A percentile compares a stretch with the other conserved stretches of the same genome.
Conservation (phyloP, 176 grass and related monocot genomes). For the Rhipidocladum racemiflorum region DNA sequence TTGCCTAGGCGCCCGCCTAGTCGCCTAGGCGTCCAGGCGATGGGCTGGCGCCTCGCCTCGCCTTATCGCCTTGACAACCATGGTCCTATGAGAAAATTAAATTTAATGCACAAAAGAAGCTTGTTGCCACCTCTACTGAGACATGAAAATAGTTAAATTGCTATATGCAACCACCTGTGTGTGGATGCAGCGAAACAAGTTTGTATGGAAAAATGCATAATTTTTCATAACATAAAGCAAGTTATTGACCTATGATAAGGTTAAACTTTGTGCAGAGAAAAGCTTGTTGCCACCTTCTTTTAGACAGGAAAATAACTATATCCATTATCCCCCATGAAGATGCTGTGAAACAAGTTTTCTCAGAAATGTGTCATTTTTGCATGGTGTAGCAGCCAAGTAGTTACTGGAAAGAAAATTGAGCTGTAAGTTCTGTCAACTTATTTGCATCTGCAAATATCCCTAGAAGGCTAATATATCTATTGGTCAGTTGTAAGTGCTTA, state of each 20-base stretch:
- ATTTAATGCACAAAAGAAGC: background rate
- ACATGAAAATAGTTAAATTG: background rate
- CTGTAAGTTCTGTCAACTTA: background rate
- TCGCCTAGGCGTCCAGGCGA: too few relatives aligned
- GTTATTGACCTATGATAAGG: background rate
- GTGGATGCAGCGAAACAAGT: background rate
- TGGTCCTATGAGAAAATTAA: background rate
- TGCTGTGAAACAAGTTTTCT: background rate
- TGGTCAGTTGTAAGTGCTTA: background rate
- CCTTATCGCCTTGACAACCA: too few relatives aligned
- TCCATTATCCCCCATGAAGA: background rate
- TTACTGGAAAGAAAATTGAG: background rate
- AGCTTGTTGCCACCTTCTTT: background rate
- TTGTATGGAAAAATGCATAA: background rate
- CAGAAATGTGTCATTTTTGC: too few relatives aligned
- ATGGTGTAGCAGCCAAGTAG: too few relatives aligned
- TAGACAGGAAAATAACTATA: background rate
- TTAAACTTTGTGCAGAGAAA: background rate
- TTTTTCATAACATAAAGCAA: background rate
- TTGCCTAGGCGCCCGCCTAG: too few relatives aligned
- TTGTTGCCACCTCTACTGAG: slow-evolving; percentile 9
- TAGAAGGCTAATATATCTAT: background rate
- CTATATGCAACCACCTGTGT: background rate
- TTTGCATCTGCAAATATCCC: slow-evolving; percentile 7
- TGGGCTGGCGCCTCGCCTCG: too few relatives aligned